Evolutionary conservation across 202 grass and related monocot genomes (phyloP), one percentile per base, ranked within the genome.

Genomic region (Saccharum hybrid): DNA sequence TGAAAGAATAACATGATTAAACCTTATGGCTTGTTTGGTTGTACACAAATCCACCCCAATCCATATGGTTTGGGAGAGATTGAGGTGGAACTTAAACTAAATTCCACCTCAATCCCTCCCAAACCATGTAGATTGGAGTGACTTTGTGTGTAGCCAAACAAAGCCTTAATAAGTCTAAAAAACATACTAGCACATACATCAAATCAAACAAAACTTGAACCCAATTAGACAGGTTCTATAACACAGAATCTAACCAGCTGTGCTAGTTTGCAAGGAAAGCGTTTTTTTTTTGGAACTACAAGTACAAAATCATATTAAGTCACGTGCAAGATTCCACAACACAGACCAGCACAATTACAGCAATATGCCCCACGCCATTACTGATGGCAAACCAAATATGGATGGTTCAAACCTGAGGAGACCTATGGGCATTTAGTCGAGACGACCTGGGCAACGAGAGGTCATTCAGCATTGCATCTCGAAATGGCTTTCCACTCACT

Each of bases 401-500:
- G 11, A 71, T 42, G 7, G 22, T 16, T 70, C 11, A 48, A 7
- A 72, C 52, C 10, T 21, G 40, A 45, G 40, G 38, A 48, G 11
- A 28, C 2, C 16, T 10, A 31, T 7, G 39, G 34, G 54, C 54
- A 46, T 23, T 77, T 46, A 79, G 46, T 56, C 19, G 76, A 19
- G 23, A 46, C 39, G 39, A 38, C 39, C 7, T 13, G 12, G 16
- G 18, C 19, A 18, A 10, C 52, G 13, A 33, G 19, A 74, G 30
- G 30, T 10, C 71, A 63, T 36, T 5, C 15, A 42, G 16, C 68
- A 71, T 51, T 38, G 34, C 41, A 52, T 40, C 10, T 77, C 16
- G 15, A 56, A 56, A 64, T 26, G 34, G 15, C 79, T 65, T n/a
- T 77, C 60, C 56, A 72, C 7, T 33, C 71, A 51, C 63, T 33